Base-by-base conservation (phyloP, 257 asterid genomes). In the Schizonepeta tenuifolia region DNA sequence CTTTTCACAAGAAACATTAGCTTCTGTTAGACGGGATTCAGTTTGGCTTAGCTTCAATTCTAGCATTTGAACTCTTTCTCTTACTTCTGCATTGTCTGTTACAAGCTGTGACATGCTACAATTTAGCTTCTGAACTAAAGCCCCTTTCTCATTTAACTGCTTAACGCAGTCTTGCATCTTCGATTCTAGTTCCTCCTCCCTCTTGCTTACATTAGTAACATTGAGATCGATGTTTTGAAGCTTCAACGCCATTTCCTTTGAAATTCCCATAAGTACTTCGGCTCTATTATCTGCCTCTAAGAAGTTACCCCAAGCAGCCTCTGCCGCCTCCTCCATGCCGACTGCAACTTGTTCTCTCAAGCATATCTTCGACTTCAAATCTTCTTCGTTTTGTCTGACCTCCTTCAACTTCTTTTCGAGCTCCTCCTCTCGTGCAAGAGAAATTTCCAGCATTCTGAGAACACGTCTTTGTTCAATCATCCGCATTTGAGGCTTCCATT, bases 261-360 rank as follows among this genome's bases (percentile, higher is more conserved):
- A 88, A 62, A 89, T 88, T 65, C 89, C 96, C 95, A 82, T 83
- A 6, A 90, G 84, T 18, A 94, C 81, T 84, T 86, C 97, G 0
- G 93, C 89, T 54, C 83, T 61, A 66, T 86, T 89, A 67, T 91
- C 99, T 0, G 97, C 89, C 86, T 91, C 97, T 35, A 91, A 80
- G 82, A 91, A 94, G 75, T 95, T 78, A 33, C 92, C 89, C 97
- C 95, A 91, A 28, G 88, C 85, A 59, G 81, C 95, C 82, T 91
- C 97, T 1, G 97, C 97, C 9, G 93, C 96, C 88, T 89, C 97
- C 80, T 94, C 97, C 97, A 89, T 89, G 82, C 81, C 72, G 40
- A 77, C 64, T 10, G 97, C 90, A 31, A 94, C 93, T 83, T 89
- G 92, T 65, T 89, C 96, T 9, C 84, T 84, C 63, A 91, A 79